Evolutionary conservation across 148 eudicot species (phyloP), one percentile per base, ranked within the genome.

Genomic region (Nyssa sinensis): DNA sequence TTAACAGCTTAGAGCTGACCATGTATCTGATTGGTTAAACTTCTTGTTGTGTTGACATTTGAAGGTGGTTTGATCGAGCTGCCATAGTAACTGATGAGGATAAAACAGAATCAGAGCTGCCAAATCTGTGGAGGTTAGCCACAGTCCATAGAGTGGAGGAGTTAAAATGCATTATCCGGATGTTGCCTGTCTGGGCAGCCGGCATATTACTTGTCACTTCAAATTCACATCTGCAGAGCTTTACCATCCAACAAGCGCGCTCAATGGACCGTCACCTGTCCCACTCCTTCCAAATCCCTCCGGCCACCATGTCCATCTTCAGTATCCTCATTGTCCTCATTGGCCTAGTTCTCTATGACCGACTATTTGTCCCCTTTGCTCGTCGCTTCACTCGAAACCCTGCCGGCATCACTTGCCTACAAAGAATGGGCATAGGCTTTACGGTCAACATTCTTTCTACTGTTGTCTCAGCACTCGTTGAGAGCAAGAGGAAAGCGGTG

Each of bases 71-170:
- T 12, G 94, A 90, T 73, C 85, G 87, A 65, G 89, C 91, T 35
- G 90, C 94, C 9, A 71, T 86, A 7, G 81, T 88, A 16, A 78
- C 79, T 7, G 75, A 81, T 16, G 81, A 67, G 7, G 91, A 87
- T 58, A 69, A 66, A 39, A 53, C n/a, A n/a, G n/a, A n/a, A n/a
- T n/a, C 78, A 19, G 74, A 70, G 53, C 57, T 74, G 34, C 89
- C 90, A 49, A 86, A 90, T 55, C 85, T 84, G 53, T 90, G 94
- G 94, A 78, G 81, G 71, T 67, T 90, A 30, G 82, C 86, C 1
- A 90, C 94, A 0, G 88, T 90, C 64, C 94, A 90, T 64, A 74
- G 91, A 23, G 87, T 88, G 1, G 94, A 90, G 62, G 94, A 90
- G 83, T 68, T 90, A 11, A 90, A 90, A 62, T 81, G 83, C 41